Base-by-base conservation (phyloP, 2,329 filamentous ascomycete species). In the Didymosphaeria variabile region DNA sequence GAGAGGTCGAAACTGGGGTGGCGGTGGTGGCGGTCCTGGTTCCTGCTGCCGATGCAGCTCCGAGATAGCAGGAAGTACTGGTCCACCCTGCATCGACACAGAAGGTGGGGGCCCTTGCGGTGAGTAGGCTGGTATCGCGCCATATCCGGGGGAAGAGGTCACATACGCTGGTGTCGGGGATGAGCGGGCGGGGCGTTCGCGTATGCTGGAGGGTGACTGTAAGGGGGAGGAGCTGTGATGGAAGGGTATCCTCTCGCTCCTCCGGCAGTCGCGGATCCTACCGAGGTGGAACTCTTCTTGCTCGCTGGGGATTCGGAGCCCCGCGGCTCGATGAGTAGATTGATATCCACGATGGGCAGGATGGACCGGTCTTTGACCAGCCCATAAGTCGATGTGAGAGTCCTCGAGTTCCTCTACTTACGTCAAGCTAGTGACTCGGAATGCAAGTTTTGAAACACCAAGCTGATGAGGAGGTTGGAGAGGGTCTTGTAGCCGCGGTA, bases 341-440 rank as follows among this genome's bases (percentile, higher is more conserved):
- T 88, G 91, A 97, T 96, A 94, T 97, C 93, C 93, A 97, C 90
- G 87, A 85, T 94, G 88, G 84, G 87, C 86, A 85, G 85, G 68
- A 67, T 64, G 67, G 73, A 79, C 79, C 77, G 77, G 80, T 78
- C 63, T 72, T 63, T 55, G 67, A 70, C 81, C 77, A 82, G 80
- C 79, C 78, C 77, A 80, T 79, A 71, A 63, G 69, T 64, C 68
- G 64, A 59, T 49, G 57, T 40, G 19, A 29, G 44, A 40, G 62
- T 55, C 64, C 57, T 57, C 57, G 64, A 68, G 19, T 64, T 40
- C 60, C 67, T 57, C 51, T 59, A 61, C 52, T 57, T 63, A 62
- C 66, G 54, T 63, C 65, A 57, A 57, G 52, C 46, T 58, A 44
- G 46, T 62, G 52, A 44, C 55, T 52, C 44, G 49, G 52, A 38